Evolutionary conservation across 805 yeast species (phyloP).

Genomic region (Hanseniaspora taiwanica): DNA sequence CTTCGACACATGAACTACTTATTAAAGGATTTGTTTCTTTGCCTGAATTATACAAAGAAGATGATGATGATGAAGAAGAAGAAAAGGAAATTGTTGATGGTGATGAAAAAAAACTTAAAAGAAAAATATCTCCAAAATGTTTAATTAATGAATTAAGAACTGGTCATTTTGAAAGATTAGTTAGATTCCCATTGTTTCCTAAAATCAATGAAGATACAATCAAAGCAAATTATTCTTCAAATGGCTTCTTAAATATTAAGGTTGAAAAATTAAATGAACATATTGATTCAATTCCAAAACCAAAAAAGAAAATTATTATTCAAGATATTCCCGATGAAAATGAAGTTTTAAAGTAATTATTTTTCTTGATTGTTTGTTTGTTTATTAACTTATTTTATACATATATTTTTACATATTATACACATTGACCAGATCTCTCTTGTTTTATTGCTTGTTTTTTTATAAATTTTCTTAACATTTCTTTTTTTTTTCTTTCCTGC

Average conservation of each 20-base stretch:
- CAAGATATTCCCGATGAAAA: slow-evolving; percentile 36
- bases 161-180: slow-evolving; percentile 44
- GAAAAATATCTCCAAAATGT: neutral
- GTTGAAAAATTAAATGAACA: slow-evolving; percentile 30
- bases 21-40: slow-evolving; percentile 31
- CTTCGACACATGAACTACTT: slow-evolving; percentile 39
- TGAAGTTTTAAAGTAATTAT: neutral
- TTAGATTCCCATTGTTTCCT: slow-evolving; percentile 42
- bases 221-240: slow-evolving; percentile 36
- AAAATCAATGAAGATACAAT: slow-evolving; percentile 39
- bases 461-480: too few species aligned
- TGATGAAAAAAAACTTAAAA: neutral
- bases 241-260: slow-evolving; percentile 40
- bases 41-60: slow-evolving; percentile 15
- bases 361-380: too few species aligned
- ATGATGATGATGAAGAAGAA: slow-evolving; percentile 26
- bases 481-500: too few species aligned
- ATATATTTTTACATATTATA: too few species aligned
- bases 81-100: slow-evolving; percentile 19
- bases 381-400: too few species aligned
- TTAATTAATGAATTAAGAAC: slow-evolving; percentile 38
- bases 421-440: too few species aligned
- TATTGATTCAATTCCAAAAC: slow-evolving; percentile 22
- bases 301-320: slow-evolving; percentile 32
- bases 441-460: too few species aligned